Conservation (phyloP, 164 flowering plant species). For the Nelumbo lutea region DNA sequence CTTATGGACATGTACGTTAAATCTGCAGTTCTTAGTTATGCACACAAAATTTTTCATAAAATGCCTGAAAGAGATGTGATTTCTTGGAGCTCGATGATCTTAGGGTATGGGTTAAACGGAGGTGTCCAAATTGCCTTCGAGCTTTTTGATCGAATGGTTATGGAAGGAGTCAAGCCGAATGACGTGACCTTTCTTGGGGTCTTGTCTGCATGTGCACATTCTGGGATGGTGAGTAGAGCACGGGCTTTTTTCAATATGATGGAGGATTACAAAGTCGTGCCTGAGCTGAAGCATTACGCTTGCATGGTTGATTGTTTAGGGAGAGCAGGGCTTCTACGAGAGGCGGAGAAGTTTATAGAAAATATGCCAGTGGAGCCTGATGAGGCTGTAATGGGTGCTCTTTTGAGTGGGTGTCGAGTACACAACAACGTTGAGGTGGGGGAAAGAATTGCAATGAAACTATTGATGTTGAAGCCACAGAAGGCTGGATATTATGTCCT, state of each 20-base stretch:
- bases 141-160: conserved; percentile 15
- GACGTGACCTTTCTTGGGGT: conserved; percentile 23
- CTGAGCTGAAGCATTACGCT: conserved; percentile 21
- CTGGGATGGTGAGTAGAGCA: conserved; percentile 18
- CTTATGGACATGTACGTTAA: conserved; percentile 22
- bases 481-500: conserved; percentile 22
- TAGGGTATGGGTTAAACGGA: conserved; percentile 22
- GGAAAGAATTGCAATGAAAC: conserved; percentile 18
- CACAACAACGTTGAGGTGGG: conserved; percentile 18
- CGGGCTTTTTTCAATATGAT: conserved; percentile 11
- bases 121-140: conserved; percentile 10
- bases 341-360: conserved; percentile 21
- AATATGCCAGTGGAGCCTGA: conserved; percentile 22
- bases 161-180: conserved; percentile 14
- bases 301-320: conserved; percentile 23
- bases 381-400: conserved; percentile 21
- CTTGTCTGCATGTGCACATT: conserved; percentile 20
- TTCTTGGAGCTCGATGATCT: conserved; percentile 22
- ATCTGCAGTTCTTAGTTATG: conserved; percentile 9
- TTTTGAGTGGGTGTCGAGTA: conserved; percentile 18
- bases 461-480: conserved; percentile 13
- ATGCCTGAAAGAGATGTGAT: conserved; percentile 24
- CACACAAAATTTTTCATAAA: conserved; percentile 8
- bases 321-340: conserved; percentile 19
- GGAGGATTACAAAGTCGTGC: conserved; percentile 8